phyloP scores from a whole-genome alignment of 2,329 filamentous ascomycete genomes.

The Trichoderma lentiforme region DNA sequence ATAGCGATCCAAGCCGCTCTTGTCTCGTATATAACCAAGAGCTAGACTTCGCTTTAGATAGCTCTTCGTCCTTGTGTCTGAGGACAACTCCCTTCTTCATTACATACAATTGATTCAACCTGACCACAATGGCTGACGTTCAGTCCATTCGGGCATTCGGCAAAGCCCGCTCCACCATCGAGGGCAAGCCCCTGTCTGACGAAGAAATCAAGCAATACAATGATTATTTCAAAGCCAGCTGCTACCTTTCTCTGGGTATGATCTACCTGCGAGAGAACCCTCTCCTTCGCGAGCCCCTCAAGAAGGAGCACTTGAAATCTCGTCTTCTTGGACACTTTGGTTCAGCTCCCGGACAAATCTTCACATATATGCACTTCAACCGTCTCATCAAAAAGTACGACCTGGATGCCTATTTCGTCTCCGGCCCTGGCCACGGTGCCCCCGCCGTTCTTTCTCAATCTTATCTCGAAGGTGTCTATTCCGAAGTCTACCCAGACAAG shows the following conservation, averaged over 20 bases:
- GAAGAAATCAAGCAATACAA: slow-evolving; percentile 67
- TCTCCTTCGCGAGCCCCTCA: slow-evolving; percentile 65
- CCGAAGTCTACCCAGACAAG: slow-evolving; percentile 73
- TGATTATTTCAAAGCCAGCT: slow-evolving; percentile 69
- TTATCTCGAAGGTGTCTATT: slow-evolving; percentile 75
- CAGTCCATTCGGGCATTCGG: slow-evolving; percentile 64
- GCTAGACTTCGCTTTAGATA: background rate
- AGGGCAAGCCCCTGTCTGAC: slow-evolving; percentile 57
- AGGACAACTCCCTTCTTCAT: background rate
- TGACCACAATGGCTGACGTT: slow-evolving; percentile 38
- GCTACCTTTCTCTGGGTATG: slow-evolving; percentile 77
- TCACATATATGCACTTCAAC: slow-evolving; percentile 81
- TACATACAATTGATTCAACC: background rate
- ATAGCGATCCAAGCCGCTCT: background rate
- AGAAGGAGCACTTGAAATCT: slow-evolving; percentile 67
- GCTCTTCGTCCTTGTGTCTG: background rate
- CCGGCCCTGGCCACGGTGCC: slow-evolving; percentile 74
- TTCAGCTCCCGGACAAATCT: slow-evolving; percentile 75
- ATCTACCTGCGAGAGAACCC: slow-evolving; percentile 74
- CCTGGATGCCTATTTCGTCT: slow-evolving; percentile 68
- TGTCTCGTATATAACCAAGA: slow-evolving; percentile 9
- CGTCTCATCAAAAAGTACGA: slow-evolving; percentile 78
- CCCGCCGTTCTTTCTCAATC: slow-evolving; percentile 73
- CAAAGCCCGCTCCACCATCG: slow-evolving; percentile 61
- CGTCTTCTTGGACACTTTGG: slow-evolving; percentile 76